phyloP scores from a whole-genome alignment of 495 filamentous ascomycete genomes.

The Penicillium coffeae region DNA sequence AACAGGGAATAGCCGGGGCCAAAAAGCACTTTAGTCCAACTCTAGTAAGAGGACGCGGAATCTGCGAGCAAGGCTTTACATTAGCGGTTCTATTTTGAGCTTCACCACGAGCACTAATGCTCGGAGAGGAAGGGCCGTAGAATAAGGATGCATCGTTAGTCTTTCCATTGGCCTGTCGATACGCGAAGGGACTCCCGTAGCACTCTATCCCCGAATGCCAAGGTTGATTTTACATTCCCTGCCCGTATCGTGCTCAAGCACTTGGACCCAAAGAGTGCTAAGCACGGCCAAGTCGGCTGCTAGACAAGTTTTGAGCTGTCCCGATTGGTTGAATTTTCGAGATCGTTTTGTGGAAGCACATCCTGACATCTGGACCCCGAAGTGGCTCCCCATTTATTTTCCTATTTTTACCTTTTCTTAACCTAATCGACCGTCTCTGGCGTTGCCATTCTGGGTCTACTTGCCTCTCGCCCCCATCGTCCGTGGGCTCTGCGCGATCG shows the following conservation, averaged over 20 bases:
- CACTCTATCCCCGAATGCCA: neutral
- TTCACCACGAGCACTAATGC: neutral
- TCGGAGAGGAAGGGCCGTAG: neutral
- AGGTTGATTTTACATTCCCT: neutral
- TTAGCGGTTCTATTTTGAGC: neutral
- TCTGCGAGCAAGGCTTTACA: neutral
- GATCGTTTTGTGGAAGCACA: neutral
- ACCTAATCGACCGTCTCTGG: neutral
- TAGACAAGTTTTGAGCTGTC: neutral
- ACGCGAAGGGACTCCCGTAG: neutral
- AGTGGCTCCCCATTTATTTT: neutral
- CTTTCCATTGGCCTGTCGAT: neutral
- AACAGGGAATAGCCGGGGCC: neutral
- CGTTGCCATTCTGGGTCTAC: neutral
- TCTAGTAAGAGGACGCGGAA: neutral
- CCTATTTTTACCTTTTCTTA: neutral
- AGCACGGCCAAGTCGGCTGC: neutral
- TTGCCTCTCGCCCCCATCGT: neutral
- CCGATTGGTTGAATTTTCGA: neutral
- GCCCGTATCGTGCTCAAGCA: neutral
- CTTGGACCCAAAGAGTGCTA: neutral
- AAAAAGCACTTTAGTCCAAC: neutral
- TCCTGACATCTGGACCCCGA: neutral
- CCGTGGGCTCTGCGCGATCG: neutral
- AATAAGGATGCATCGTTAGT: neutral